Base-by-base conservation (phyloP, 2,329 filamentous ascomycete genomes). In the Tolypocladium endophyticum region DNA sequence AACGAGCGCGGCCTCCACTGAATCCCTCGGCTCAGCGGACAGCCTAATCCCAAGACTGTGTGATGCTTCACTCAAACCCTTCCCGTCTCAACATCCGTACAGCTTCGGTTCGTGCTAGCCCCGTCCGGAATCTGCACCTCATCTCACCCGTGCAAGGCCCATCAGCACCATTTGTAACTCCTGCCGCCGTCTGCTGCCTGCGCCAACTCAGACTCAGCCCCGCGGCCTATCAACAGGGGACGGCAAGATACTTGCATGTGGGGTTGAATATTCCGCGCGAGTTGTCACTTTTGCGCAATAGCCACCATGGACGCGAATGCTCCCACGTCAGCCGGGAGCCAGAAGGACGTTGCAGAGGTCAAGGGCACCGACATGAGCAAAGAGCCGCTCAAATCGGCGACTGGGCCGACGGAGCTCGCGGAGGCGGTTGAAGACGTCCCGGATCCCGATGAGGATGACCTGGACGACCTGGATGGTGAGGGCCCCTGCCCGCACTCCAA, bases 361-460 rank as follows among this genome's bases (percentile, higher is more conserved):
- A 56, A 61, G 53, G 58, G 60, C 25, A 52, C 58, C 20, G 58
- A 59, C 54, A 55, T 62, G 47, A 33, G 6, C 47, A 33, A n/a
- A 4, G 28, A 18, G 54, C 58, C 3, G 60, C 56, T 3, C 55
- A 41, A 30, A 11, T 23, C 43, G 50, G 3, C 55, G 39, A 53
- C 36, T 16, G 30, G 33, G 30, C 38, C 55, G 60, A 61, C 56
- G 33, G 61, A 60, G 39, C 65, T 55, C 53, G 64, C 67, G 50
- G 61, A 67, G 20, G 67, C 4, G 23, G 39, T 72, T 28, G 83
- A 81, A 28, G 82, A 88, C 65, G 86, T 88, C 20, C 87, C 92
- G 25, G 93, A 97, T 68, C 93, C 92, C 8, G 93, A 97, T 65
- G 92, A 96, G 74, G 94, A 94, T 73, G 90, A 94, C 66, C 77